These are phyloP conservation scores for Bipolaris zeicola DNA, from an alignment of 2,329 filamentous ascomycete species.

Conservation along the genomic window DNA sequence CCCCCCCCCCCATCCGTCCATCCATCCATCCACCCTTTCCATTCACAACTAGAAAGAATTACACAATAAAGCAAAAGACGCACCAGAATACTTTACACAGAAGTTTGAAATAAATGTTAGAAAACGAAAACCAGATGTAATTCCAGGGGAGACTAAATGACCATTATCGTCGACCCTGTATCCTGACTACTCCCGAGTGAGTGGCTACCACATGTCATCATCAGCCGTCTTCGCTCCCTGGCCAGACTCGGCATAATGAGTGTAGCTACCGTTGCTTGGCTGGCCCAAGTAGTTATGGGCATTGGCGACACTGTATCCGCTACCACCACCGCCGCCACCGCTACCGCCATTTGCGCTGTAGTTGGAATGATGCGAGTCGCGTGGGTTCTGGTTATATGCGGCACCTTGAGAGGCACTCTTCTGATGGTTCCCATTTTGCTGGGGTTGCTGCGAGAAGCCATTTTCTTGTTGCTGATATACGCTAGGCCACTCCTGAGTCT, in stretches of 20 bases:
- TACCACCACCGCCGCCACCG: conserved; percentile 21
- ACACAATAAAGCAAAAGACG: not conserved
- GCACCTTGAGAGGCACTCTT: conserved; percentile 15
- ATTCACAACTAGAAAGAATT: not conserved
- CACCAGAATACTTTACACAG: conserved; percentile 2
- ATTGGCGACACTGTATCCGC: conserved; percentile 46
- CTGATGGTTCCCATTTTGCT: conserved; percentile 22
- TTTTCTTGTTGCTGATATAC: conserved; percentile 25
- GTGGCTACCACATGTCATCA: conserved; percentile 49
- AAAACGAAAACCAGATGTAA: not conserved
- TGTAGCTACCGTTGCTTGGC: conserved; percentile 30
- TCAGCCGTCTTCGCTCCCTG: conserved; percentile 34
- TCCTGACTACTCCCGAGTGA: not conserved
- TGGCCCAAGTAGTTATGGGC: conserved; percentile 46
- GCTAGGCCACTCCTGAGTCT: conserved; percentile 31
- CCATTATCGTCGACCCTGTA: not conserved
- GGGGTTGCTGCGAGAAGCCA: conserved; percentile 6
- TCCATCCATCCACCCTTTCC: not conserved
- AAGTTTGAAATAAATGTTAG: not conserved
- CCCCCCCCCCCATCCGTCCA: no score
- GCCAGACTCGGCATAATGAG: conserved; percentile 39
- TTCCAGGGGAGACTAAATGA: conserved; percentile 2
- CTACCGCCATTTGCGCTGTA: conserved; percentile 31
- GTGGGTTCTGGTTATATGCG: conserved; percentile 30
- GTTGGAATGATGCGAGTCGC: conserved; percentile 42